A percentile compares a stretch with the other conserved stretches of the same genome.
Conservation (phyloP, 179 eudicot genomes). For the Carnegiea gigantea region DNA sequence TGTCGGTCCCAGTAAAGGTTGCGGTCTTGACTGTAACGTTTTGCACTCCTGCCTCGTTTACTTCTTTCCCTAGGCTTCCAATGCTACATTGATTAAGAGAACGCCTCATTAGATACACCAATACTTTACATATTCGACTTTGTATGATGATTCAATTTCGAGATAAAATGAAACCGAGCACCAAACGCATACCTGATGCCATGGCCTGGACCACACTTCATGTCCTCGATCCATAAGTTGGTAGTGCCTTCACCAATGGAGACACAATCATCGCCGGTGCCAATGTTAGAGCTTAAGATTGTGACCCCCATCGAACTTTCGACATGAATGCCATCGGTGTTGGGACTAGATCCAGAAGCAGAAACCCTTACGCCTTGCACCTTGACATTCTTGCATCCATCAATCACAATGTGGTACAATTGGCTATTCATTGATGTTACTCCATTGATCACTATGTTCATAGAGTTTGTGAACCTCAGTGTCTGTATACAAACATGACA, state of each 20-base stretch:
- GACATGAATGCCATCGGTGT: slow-evolving; percentile 59
- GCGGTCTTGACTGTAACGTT: slow-evolving; percentile 51
- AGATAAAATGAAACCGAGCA: not conserved
- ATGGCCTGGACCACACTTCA: slow-evolving; percentile 78
- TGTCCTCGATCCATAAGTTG: slow-evolving; percentile 38
- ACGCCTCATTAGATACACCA: not conserved
- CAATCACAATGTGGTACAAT: slow-evolving; percentile 31
- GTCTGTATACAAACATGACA: slow-evolving; percentile 23
- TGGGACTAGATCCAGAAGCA: slow-evolving; percentile 56
- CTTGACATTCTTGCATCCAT: slow-evolving; percentile 33
- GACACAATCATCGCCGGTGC: slow-evolving; percentile 40
- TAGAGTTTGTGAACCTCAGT: slow-evolving; percentile 30
- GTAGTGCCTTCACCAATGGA: slow-evolving; percentile 43
- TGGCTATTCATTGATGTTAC: slow-evolving; percentile 37
- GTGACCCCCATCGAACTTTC: slow-evolving; percentile 37
- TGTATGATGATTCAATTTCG: not conserved
- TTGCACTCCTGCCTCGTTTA: slow-evolving; percentile 50
- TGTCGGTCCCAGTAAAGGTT: slow-evolving; percentile 54
- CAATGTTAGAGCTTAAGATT: slow-evolving; percentile 29
- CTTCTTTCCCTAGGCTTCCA: slow-evolving; percentile 63
- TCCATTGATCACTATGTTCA: slow-evolving; percentile 33
- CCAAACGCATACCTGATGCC: slow-evolving; percentile 51
- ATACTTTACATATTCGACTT: too few species aligned
- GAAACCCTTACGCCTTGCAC: slow-evolving; percentile 24
- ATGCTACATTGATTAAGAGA: slow-evolving; percentile 18